Evolutionary conservation across 73 alveolate species (phyloP), one percentile per base, ranked within the genome.

Genomic region (Paramecium sonneborni): DNA sequence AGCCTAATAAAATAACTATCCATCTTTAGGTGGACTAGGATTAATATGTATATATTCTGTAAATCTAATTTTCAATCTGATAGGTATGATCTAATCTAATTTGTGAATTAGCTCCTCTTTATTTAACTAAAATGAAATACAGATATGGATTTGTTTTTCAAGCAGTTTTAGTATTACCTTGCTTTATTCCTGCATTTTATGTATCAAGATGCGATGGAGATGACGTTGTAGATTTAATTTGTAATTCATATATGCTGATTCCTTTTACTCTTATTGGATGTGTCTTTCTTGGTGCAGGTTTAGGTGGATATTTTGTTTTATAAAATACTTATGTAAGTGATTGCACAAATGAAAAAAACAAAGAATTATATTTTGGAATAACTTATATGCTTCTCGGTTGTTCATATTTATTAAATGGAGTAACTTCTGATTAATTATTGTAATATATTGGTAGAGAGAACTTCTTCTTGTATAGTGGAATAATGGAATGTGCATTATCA

Each of bases 341-440:
- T 26, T 67, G 84, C 18, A 20, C 84, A 9, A 67, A n/a, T 20
- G 84, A 67, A 3, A 67, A 67, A 67, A 26, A 67, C 6, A 67
- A 67, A 24, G 48, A 67, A 12, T 67, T 67, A 10, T 67, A 20
- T 67, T 67, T 67, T 24, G 84, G 84, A 7, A 26, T 67, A 30
- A 67, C 84, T 23, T 67, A 67, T 11, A 67, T 67, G 84, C 20
- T 67, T 20, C 44, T 67, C 6, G 84, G 84, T 12, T 20, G 84
- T 67, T 24, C 84, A 67, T 67, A 67, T 67, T 32, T 67, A n/a
- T 67, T 67, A 44, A 67, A 67, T 67, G 84, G 84, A 6, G 84
- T 67, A 6, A 67, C 44, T 67, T 67, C 84, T 30, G 48, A 67
- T 30, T 30, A 30, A 30, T 67, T 67, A 67, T 67, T 67, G 23